These are phyloP conservation scores for Collybiopsis confluens DNA, from an alignment of 768 basidiomycete species.

Conservation along the genomic window DNA sequence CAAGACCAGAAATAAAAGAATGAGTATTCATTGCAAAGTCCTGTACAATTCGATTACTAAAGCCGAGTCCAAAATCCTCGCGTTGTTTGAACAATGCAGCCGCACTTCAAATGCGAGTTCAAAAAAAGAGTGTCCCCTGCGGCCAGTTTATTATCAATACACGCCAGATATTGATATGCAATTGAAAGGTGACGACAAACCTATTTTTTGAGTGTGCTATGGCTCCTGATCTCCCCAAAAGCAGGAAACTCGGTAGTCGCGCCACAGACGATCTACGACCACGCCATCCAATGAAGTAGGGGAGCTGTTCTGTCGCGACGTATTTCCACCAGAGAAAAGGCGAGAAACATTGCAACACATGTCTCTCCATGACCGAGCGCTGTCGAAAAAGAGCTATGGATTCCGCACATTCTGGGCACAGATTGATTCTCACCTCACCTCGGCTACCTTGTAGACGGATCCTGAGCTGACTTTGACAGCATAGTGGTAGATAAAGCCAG, in stretches of 20 bases:
- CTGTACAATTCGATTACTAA: not conserved
- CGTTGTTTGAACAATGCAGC: not conserved
- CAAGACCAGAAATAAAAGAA: not conserved
- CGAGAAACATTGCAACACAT: conserved; percentile 58
- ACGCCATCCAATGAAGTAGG: conserved; percentile 45
- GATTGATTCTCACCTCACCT: conserved; percentile 56
- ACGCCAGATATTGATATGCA: not conserved
- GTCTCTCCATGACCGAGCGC: conserved; percentile 66
- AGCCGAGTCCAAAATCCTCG: not conserved
- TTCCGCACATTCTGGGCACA: not conserved
- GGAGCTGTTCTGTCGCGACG: conserved; percentile 27
- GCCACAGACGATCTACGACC: conserved; percentile 63
- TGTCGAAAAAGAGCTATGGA: conserved; percentile 18
- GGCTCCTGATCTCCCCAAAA: conserved; percentile 50
- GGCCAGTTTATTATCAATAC: no score
- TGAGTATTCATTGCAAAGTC: not conserved
- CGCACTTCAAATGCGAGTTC: conserved; percentile 2
- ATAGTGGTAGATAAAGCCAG: conserved; percentile 65
- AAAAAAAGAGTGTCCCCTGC: not conserved
- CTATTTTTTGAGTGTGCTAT: not conserved
- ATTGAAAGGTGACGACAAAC: not conserved
- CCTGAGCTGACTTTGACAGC: conserved; percentile 55
- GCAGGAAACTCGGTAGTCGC: conserved; percentile 54
- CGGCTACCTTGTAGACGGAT: conserved; percentile 44
- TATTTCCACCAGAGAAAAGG: conserved; percentile 40